A percentile compares a stretch with the other conserved stretches of the same genome.
These are phyloP conservation scores for Dipodascus geniculatus DNA, from an alignment of 805 yeast genomes.

Conservation along the genomic window DNA sequence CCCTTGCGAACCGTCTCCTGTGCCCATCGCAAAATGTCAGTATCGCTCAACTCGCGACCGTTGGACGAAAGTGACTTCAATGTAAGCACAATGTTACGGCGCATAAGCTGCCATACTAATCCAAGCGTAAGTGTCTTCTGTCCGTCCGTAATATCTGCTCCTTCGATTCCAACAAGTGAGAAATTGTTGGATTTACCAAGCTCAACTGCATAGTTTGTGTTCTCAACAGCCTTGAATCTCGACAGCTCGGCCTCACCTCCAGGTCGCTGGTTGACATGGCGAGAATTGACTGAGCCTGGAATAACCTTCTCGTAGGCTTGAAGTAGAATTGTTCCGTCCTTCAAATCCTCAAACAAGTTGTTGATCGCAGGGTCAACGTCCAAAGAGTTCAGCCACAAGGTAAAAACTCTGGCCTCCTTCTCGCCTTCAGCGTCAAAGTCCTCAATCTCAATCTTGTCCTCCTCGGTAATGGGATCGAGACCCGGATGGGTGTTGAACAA, in stretches of 20 bases:
- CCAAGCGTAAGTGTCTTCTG: constrained; percentile 80
- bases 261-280: constrained; percentile 79
- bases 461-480: constrained; percentile 80
- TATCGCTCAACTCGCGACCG: constrained; percentile 68
- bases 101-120: constrained; percentile 96
- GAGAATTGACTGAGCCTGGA: constrained; percentile 79
- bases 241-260: constrained; percentile 60
- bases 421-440: constrained; percentile 99
- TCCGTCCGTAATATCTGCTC: constrained; percentile 94
- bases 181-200: constrained; percentile 87
- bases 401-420: constrained; percentile 97
- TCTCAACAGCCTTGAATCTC: constrained; percentile 91
- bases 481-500: constrained; percentile 96
- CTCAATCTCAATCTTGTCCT: constrained; percentile 90
- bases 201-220: constrained; percentile 96
- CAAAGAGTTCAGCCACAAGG: constrained; percentile 91
- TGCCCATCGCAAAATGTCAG: constrained; percentile 91
- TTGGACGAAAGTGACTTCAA: constrained; percentile 57
- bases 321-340: constrained; percentile 78
- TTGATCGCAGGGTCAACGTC: constrained; percentile 95
- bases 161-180: constrained; percentile 95
- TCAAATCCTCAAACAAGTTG: constrained; percentile 82
- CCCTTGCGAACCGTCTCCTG: constrained; percentile 76
- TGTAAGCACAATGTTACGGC: constrained; percentile 85
- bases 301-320: constrained; percentile 94